Conservation (phyloP, 2,329 filamentous ascomycete genomes). For the Colletotrichum agaves region DNA sequence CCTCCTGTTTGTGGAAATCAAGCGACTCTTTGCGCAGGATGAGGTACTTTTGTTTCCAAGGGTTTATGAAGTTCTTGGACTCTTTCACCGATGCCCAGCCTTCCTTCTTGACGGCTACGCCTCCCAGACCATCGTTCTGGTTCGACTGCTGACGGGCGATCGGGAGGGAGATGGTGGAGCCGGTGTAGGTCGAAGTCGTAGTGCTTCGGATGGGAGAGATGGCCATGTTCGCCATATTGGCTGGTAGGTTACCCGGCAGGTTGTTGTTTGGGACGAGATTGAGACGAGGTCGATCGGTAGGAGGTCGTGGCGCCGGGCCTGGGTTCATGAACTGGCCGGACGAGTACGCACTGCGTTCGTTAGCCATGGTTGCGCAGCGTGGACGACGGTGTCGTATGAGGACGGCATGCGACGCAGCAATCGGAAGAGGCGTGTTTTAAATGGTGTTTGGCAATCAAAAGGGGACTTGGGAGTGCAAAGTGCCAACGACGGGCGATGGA, state of each 20-base stretch:
- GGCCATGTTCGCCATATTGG: constrained; percentile 82
- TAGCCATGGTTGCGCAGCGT: constrained; percentile 42
- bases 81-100: constrained; percentile 91
- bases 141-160: constrained; percentile 70
- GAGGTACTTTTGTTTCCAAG: constrained; percentile 91
- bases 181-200: constrained; percentile 74
- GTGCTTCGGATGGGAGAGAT: constrained; percentile 77
- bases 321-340: constrained; percentile 91
- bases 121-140: constrained; percentile 71
- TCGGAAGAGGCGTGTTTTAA: background rate
- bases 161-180: constrained; percentile 79
- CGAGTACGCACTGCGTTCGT: constrained; percentile 63
- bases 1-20: constrained; percentile 93
- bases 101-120: constrained; percentile 81
- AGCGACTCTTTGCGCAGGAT: constrained; percentile 92
- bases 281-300: constrained; percentile 83
- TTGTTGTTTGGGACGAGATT: constrained; percentile 81
- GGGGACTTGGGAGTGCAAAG: background rate
- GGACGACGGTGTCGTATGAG: constrained; percentile 18
- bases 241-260: constrained; percentile 76
- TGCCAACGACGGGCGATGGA: constrained; percentile 4
- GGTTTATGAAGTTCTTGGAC: constrained; percentile 84
- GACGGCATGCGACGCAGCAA: constrained; percentile 31
- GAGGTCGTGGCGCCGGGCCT: constrained; percentile 91
- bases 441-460: constrained; percentile 20